A percentile compares a stretch with the other conserved stretches of the same genome.
Conservation (phyloP, 1,139 yeast genomes). For the Keqinozyma sinolaborantium region DNA sequence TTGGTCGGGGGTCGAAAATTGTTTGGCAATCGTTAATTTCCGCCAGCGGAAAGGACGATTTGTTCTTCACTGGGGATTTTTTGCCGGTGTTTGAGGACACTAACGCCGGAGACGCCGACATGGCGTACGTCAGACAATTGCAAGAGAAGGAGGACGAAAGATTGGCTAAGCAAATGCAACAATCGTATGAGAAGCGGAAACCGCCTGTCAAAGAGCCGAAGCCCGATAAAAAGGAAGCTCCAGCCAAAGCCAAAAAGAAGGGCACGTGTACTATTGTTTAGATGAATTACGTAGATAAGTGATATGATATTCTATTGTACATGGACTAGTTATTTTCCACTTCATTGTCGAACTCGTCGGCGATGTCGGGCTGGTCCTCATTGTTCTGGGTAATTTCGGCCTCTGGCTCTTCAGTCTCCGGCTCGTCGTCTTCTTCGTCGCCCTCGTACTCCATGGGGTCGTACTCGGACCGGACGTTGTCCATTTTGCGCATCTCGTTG, state of each 20-base stretch:
- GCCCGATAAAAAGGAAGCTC: constrained; percentile 2
- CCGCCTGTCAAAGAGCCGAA: constrained; percentile 10
- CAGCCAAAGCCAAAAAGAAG: constrained; percentile 8
- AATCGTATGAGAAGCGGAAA: constrained; percentile 6
- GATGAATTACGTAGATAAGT: constrained; percentile 5
- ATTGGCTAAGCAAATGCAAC: constrained; percentile 48
- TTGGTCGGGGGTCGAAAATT: constrained; percentile 39
- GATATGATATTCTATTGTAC: constrained; percentile 3
- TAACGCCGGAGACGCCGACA: constrained; percentile 13
- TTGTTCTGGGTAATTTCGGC: constrained; percentile 14
- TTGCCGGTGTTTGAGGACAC: constrained; percentile 34
- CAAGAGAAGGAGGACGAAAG: constrained; percentile 63
- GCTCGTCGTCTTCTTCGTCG: constrained; percentile 43
- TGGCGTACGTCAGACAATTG: constrained; percentile 42
- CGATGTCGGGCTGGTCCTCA: constrained; percentile 8
- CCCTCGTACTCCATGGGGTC: constrained; percentile 74
- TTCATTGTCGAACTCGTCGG: constrained; percentile 4
- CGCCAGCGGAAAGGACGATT: constrained; percentile 62
- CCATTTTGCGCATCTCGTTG: constrained; percentile 65
- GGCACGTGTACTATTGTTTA: constrained; percentile 16
- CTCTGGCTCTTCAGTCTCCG: constrained; percentile 19
- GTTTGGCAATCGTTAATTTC: constrained; percentile 79
- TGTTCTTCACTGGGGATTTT: constrained; percentile 63
- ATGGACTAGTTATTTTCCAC: constrained; percentile 4
- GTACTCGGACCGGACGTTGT: constrained; percentile 60